Evolutionary conservation across 495 filamentous ascomycete genomes (phyloP).

Genomic region (Melanomma pulvis-pyrius): DNA sequence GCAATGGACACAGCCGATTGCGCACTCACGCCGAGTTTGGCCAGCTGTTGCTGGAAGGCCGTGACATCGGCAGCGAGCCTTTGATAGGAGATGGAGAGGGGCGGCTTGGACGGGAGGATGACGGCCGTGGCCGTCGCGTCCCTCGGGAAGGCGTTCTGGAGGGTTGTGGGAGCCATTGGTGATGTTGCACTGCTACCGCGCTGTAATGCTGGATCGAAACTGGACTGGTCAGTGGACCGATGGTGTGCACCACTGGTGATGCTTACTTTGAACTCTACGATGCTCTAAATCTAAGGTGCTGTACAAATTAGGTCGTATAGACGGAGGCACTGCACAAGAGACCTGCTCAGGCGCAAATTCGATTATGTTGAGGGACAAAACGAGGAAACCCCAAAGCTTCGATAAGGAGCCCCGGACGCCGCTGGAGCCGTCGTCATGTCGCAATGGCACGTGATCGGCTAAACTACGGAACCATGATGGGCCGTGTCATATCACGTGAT

Average conservation of each 20-base stretch:
- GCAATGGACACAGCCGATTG: conserved; percentile 73
- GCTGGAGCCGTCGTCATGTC: neutral
- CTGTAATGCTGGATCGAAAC: neutral
- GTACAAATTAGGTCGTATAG: neutral
- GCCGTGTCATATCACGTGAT: neutral
- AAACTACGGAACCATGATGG: no score
- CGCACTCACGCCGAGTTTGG: conserved; percentile 65
- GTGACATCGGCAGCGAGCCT: conserved; percentile 63
- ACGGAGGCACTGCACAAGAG: neutral
- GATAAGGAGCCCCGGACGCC: neutral
- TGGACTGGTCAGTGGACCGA: neutral
- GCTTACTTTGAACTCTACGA: neutral
- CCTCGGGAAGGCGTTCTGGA: conserved; percentile 51
- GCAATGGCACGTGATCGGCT: neutral
- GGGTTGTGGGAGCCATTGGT: conserved; percentile 48
- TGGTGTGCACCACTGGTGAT: neutral
- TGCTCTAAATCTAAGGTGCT: neutral
- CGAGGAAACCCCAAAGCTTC: neutral
- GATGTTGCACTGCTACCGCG: neutral
- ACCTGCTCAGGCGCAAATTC: neutral
- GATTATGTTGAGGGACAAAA: neutral
- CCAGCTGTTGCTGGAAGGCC: conserved; percentile 71
- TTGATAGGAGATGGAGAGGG: conserved; percentile 64
- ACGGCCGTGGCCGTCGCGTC: conserved; percentile 57
- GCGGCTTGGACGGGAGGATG: conserved; percentile 66